phyloP scores from a whole-genome alignment of 2,329 filamentous ascomycete genomes.

The Coleophoma eucalyptorum region DNA sequence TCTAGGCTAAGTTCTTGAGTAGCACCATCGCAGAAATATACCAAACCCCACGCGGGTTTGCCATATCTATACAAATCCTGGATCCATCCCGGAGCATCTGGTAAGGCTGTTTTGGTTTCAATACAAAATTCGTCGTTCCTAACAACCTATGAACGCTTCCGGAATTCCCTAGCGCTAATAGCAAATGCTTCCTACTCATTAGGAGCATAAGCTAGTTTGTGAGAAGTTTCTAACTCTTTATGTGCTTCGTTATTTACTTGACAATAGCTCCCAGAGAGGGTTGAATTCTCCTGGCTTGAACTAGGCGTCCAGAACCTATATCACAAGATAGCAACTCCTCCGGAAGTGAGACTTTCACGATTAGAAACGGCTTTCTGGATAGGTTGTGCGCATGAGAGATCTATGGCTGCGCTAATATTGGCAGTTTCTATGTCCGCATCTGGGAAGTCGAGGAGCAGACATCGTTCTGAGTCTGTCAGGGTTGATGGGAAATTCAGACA shows the following conservation, averaged over 20 bases:
- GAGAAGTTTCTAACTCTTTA: not conserved
- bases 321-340: constrained; percentile 1
- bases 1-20: not conserved
- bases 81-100: not conserved
- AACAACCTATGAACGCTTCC: constrained; percentile 14
- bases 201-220: not conserved
- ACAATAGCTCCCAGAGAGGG: not conserved
- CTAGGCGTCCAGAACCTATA: constrained; percentile 2
- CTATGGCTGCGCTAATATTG: constrained; percentile 3
- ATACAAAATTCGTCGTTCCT: not conserved
- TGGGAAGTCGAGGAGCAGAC: constrained; percentile 5
- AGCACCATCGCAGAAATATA: not conserved
- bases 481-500: not conserved
- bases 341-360: not conserved
- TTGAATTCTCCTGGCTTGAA: not conserved
- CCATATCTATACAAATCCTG: not conserved
- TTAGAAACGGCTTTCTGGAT: constrained; percentile 3
- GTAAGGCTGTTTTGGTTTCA: not conserved
- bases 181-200: not conserved
- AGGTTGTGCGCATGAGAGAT: constrained; percentile 1
- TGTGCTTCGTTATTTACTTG: not conserved
- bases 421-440: constrained; percentile 2
- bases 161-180: not conserved
- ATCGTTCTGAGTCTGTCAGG: constrained; percentile 3
- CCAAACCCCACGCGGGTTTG: not conserved